Conservation (phyloP, 139 green algal genomes). For the Pedinophyceae sp. region DNA sequence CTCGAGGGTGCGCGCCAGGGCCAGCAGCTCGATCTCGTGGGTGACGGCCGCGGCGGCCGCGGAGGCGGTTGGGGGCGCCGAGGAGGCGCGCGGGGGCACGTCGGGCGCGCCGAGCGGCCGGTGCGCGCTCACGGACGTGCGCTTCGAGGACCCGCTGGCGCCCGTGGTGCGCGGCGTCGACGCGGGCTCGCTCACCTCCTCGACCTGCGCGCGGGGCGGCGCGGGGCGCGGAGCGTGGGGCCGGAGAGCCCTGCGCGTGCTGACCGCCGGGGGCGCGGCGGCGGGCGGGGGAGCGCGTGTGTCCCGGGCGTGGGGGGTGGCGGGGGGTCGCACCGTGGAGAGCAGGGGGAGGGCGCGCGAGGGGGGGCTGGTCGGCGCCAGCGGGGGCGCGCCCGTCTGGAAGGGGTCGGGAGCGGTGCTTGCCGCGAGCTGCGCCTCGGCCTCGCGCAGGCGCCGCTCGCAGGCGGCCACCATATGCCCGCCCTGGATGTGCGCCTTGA, state of each 20-base stretch:
- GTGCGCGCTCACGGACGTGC: not conserved
- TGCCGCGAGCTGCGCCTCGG: no score
- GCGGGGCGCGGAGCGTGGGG: no score
- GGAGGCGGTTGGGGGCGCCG: not conserved
- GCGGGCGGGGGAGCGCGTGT: conserved; percentile 20
- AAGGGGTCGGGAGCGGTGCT: not conserved
- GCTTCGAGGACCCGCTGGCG: not conserved
- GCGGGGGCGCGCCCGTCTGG: conserved; percentile 1
- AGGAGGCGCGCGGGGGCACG: no score
- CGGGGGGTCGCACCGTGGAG: not conserved
- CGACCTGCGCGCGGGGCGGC: no score
- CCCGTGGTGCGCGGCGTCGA: not conserved
- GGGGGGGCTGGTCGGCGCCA: conserved; percentile 8
- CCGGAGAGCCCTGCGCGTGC: no score
- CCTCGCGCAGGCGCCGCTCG: not conserved
- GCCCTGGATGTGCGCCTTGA: conserved; percentile 12
- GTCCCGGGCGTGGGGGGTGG: not conserved
- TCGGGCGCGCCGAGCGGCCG: not conserved
- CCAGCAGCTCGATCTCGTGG: not conserved
- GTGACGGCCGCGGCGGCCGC: no score
- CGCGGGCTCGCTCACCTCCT: not conserved
- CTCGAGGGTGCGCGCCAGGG: not conserved
- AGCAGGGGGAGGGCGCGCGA: not conserved
- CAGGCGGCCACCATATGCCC: not conserved
- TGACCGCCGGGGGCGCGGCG: no score